Evolutionary conservation across 2,329 filamentous ascomycete genomes (phyloP).

Genomic region (Alternaria ethzedia): DNA sequence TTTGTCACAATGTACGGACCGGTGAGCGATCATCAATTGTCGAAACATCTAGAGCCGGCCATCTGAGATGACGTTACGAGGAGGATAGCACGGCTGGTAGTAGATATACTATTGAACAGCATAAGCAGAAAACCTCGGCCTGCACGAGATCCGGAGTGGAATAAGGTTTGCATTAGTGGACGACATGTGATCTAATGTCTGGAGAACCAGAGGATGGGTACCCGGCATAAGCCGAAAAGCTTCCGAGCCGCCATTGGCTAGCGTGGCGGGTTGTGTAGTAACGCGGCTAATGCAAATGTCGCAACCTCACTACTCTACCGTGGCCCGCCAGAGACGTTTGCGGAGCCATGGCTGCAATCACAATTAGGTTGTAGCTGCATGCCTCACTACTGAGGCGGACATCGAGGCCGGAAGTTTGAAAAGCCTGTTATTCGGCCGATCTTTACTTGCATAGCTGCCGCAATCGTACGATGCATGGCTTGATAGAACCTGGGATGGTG

Average conservation of each 20-base stretch:
- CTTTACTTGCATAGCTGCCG: constrained; percentile 1
- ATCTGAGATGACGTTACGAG: not conserved
- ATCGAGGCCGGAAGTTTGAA: not conserved
- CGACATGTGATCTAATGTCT: not conserved
- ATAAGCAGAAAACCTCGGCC: not conserved
- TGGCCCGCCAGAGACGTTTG: not conserved
- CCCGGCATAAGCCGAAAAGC: constrained; percentile 5
- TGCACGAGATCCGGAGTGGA: not conserved
- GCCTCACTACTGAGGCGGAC: not conserved
- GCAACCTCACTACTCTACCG: not conserved
- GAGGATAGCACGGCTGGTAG: not conserved
- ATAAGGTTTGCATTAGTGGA: constrained; percentile 10
- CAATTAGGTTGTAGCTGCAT: constrained; percentile 3
- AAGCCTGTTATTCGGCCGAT: constrained; percentile 10
- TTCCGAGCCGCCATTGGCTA: constrained; percentile 3
- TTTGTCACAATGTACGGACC: not conserved
- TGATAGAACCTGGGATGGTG: constrained; percentile 15
- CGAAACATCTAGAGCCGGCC: not conserved
- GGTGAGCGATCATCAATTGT: not conserved
- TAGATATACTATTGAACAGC: not conserved
- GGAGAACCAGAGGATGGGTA: not conserved
- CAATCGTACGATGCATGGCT: constrained; percentile 14
- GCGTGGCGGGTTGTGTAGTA: not conserved
- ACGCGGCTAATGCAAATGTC: constrained; percentile 6
- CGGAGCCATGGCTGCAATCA: constrained; percentile 1